Base-by-base conservation (phyloP, 352 stramenopile species). In the Globisporangium alternatum region DNA sequence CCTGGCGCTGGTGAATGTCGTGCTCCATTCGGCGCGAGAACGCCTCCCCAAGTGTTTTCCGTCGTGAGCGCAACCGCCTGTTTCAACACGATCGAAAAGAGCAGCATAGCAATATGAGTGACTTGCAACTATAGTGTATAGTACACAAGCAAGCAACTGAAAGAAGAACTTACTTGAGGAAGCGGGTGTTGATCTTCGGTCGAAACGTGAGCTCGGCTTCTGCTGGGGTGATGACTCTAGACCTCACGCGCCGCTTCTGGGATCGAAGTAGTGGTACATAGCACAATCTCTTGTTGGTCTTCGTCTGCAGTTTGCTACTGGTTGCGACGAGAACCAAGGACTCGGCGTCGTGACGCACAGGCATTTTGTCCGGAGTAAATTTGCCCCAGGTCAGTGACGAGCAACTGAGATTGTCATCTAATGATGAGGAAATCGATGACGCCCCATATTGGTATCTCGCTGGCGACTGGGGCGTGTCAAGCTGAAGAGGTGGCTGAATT, bases 361-460 rank as follows among this genome's bases (percentile, higher is more conserved):
- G 75, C 80, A 88, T 88, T 54, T 75, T 82, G 49, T 81, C 71
- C 0, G 80, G 71, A 15, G 70, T 68, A 37, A 89, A 89, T 5
- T 72, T 80, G 5, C 77, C 80, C 80, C 80, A 89, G 6, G 67
- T 64, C 48, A 73, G 28, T 39, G 54, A 55, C 35, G 25, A 47
- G 30, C 35, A 51, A 33, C 35, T 64, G 45, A 30, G 33, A 25
- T 57, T 57, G 5, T 33, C 48, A 33, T 58, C 22, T 17, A 57
- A 47, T 8, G 59, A 64, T 9, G 47, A 58, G 19, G 47, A 57
- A 13, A 52, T 43, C 1, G 35, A 35, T 3, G 45, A 35, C 9
- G n/a, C 47, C 10, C 35, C 39, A 25, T 52, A 30, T 9, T 22
- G 25, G 5, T 53, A 39, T 15, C 37, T 30, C 6, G 6, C 21